These are phyloP conservation scores for Nidula niveotomentosa DNA, from an alignment of 1,284 basidiomycete species.

Conservation along the genomic window DNA sequence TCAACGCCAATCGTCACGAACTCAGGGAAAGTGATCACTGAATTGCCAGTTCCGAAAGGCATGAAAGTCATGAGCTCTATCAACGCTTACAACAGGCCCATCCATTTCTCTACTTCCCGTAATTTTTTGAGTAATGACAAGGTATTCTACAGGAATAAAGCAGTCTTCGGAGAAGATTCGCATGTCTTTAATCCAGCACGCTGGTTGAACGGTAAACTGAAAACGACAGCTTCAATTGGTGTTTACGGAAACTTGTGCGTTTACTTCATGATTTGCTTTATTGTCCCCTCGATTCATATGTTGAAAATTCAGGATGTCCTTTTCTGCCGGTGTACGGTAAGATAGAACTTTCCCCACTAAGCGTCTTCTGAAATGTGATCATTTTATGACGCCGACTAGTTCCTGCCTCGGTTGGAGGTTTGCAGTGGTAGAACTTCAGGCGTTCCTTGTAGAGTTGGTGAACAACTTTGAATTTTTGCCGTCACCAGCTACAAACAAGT, in stretches of 20 bases:
- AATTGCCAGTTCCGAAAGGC: conserved; percentile 36
- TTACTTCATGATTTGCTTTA: background rate
- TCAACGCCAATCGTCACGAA: conserved; percentile 34
- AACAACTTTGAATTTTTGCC: conserved; percentile 45
- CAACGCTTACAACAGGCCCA: conserved; percentile 39
- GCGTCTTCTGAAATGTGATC: background rate
- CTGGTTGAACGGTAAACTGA: conserved; percentile 39
- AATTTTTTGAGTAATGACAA: too few relatives aligned
- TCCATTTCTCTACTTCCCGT: background rate
- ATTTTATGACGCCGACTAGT: conserved; percentile 6
- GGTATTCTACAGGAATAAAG: conserved; percentile 28
- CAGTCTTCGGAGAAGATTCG: conserved; percentile 51
- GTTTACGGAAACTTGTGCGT: conserved; percentile 52
- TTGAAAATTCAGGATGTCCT: conserved; percentile 34
- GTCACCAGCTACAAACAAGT: conserved; percentile 32
- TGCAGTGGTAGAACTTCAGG: conserved; percentile 49
- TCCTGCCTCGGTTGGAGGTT: conserved; percentile 53
- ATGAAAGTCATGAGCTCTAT: conserved; percentile 32
- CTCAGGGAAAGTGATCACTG: conserved; percentile 30
- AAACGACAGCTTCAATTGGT: conserved; percentile 37
- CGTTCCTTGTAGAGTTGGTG: conserved; percentile 47
- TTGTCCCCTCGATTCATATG: conserved; percentile 1
- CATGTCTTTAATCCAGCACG: conserved; percentile 50
- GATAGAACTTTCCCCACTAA: background rate
- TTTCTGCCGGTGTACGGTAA: conserved; percentile 38